Percentiles rank a stretch among this genome's conserved stretches.
Evolutionary conservation across 2,329 filamentous ascomycete species (phyloP).

Genomic region (Fusarium circinatum): DNA sequence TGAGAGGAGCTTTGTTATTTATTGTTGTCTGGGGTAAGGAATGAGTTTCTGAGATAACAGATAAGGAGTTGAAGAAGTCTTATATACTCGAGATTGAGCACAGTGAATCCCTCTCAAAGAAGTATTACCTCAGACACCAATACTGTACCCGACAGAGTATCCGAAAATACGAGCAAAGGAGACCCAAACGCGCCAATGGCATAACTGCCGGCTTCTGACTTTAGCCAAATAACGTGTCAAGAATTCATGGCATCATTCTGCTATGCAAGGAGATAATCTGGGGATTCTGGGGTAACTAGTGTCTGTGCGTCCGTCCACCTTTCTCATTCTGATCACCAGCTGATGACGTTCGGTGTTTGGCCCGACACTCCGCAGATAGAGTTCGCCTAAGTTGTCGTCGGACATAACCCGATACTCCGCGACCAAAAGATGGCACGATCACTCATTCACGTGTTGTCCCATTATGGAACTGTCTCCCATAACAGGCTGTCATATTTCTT

Average conservation of each 20-base stretch:
- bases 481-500: background rate
- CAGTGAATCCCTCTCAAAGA: fast-evolving
- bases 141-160: background rate
- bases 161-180: background rate
- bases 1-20: background rate
- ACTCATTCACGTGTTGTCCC: background rate
- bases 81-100: background rate
- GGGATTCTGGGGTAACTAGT: background rate
- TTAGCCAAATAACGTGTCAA: background rate
- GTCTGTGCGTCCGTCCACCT: background rate
- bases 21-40: background rate
- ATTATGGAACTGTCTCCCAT: background rate
- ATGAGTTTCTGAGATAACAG: background rate
- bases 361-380: background rate
- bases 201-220: background rate
- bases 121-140: background rate
- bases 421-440: background rate
- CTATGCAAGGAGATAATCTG: background rate
- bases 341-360: background rate
- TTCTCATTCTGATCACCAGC: background rate
- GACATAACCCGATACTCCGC: background rate
- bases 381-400: background rate
- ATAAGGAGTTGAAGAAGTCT: background rate
- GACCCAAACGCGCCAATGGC: background rate
- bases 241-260: background rate